A percentile compares a stretch with the other conserved stretches of the same genome.
Conservation (phyloP, 129 eudicot species). For the Lactuca sativa region DNA sequence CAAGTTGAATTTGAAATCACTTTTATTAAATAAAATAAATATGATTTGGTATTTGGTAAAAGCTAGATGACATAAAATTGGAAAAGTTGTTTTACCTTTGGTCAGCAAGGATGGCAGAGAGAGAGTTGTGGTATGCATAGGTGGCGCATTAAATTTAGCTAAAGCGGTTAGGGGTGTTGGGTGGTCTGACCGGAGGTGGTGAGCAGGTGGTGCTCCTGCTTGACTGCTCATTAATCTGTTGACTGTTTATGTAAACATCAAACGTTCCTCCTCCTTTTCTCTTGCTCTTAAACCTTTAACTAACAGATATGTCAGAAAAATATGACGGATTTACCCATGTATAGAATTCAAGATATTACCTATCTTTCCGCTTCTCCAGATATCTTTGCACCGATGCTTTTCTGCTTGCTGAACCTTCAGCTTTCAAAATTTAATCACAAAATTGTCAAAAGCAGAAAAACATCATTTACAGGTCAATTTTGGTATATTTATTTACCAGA, state of each 20-base stretch:
- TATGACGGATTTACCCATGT: not conserved
- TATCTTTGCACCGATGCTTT: slow-evolving; percentile 85
- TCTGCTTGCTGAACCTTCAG: slow-evolving; percentile 71
- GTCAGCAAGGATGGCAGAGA: slow-evolving; percentile 46
- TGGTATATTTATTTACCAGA: slow-evolving; percentile 24
- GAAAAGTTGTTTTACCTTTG: too few relatives aligned
- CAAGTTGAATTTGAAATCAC: too few relatives aligned
- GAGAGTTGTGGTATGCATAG: slow-evolving; percentile 36
- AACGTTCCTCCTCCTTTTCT: slow-evolving; percentile 59
- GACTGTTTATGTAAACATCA: slow-evolving; percentile 56
- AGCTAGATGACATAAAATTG: too few relatives aligned
- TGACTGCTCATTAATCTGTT: slow-evolving; percentile 39
- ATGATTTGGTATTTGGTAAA: too few relatives aligned
- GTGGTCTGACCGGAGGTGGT: slow-evolving; percentile 57
- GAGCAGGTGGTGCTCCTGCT: slow-evolving; percentile 52
- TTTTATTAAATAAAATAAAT: too few relatives aligned
- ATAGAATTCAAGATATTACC: slow-evolving; percentile 39
- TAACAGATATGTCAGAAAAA: slow-evolving; percentile 63
- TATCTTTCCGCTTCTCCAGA: slow-evolving; percentile 79
- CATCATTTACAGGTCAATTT: too few relatives aligned
- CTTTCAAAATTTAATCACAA: slow-evolving; percentile 19
- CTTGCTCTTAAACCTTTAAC: slow-evolving; percentile 94
- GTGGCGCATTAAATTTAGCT: slow-evolving; percentile 34
- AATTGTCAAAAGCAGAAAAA: slow-evolving; percentile 11
- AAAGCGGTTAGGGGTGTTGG: slow-evolving; percentile 57